Conservation (phyloP, 2,329 filamentous ascomycete genomes). For the Penicillium palitans region DNA sequence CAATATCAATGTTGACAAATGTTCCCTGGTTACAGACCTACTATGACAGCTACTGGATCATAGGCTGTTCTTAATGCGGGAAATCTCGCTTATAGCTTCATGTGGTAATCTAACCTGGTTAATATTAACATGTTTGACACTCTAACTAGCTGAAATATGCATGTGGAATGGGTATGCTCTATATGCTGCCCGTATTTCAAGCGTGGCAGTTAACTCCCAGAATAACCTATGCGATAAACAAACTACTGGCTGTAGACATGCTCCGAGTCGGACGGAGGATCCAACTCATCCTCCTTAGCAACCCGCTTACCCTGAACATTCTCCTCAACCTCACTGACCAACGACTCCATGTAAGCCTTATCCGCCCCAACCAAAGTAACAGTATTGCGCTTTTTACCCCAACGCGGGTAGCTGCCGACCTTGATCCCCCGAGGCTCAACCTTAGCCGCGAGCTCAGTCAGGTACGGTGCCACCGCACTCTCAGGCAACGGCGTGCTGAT, state of each 20-base stretch:
- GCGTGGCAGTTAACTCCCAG: not conserved
- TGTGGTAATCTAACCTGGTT: not conserved
- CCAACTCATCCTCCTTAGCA: slow-evolving; percentile 68
- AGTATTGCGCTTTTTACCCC: slow-evolving; percentile 84
- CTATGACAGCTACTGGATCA: not conserved
- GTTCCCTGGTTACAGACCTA: not conserved
- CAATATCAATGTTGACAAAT: not conserved
- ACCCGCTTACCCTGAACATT: slow-evolving; percentile 74
- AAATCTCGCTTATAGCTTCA: not conserved
- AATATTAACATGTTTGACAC: not conserved
- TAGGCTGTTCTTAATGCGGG: not conserved
- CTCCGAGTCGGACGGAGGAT: slow-evolving; percentile 44
- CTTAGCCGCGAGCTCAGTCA: slow-evolving; percentile 74
- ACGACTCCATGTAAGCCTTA: slow-evolving; percentile 71
- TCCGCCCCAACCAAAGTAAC: slow-evolving; percentile 84
- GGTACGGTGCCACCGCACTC: slow-evolving; percentile 77
- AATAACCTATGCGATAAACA: not conserved
- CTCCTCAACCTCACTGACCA: slow-evolving; percentile 74
- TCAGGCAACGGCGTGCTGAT: slow-evolving; percentile 87
- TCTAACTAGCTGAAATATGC: not conserved
- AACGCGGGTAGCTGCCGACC: slow-evolving; percentile 91
- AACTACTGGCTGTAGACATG: slow-evolving; percentile 26
- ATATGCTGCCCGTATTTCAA: not conserved
- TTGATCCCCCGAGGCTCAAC: slow-evolving; percentile 79
- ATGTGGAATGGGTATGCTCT: slow-evolving; percentile 1